A percentile compares a stretch with the other conserved stretches of the same genome.
These are phyloP conservation scores for Peronosclerospora sorghi DNA, from an alignment of 352 stramenopile genomes.

Conservation along the genomic window DNA sequence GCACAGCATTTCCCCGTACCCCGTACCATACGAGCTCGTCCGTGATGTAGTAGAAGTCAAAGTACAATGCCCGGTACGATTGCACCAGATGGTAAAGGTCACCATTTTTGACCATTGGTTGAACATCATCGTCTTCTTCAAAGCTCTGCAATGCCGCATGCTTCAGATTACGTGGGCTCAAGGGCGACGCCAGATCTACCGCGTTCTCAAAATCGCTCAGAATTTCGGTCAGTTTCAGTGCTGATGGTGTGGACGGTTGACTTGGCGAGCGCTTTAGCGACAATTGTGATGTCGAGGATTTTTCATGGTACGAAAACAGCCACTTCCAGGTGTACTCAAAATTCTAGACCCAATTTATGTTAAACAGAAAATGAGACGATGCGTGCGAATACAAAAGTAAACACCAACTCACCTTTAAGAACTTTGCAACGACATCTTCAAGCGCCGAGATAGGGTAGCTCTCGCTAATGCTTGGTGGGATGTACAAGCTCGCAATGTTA, in stretches of 20 bases:
- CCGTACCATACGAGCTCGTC: constrained; percentile 84
- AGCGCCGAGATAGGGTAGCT: constrained; percentile 77
- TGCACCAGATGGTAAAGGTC: constrained; percentile 53
- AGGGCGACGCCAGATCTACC: constrained; percentile 50
- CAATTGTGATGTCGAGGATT: constrained; percentile 13
- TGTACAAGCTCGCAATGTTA: constrained; percentile 76
- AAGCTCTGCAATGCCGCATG: constrained; percentile 24
- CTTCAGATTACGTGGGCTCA: constrained; percentile 48
- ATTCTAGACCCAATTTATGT: constrained; percentile 28
- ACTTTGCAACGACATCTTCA: constrained; percentile 83
- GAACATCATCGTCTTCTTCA: constrained; percentile 19
- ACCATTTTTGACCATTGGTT: constrained; percentile 20
- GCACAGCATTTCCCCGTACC: constrained; percentile 70
- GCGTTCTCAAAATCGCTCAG: constrained; percentile 49
- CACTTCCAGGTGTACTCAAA: constrained; percentile 73
- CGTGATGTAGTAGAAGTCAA: constrained; percentile 88
- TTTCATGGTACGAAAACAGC: constrained; percentile 57
- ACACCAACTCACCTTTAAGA: constrained; percentile 46
- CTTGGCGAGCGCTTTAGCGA: constrained; percentile 14
- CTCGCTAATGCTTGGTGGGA: constrained; percentile 71
- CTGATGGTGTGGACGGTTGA: constrained; percentile 10
- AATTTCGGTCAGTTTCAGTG: constrained; percentile 35
- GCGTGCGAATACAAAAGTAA: background rate
- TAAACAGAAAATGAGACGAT: constrained; percentile 1
- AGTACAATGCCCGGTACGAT: constrained; percentile 77